These are phyloP conservation scores for Isabelozyma rhagii DNA, from an alignment of 805 yeast genomes.

Conservation along the genomic window DNA sequence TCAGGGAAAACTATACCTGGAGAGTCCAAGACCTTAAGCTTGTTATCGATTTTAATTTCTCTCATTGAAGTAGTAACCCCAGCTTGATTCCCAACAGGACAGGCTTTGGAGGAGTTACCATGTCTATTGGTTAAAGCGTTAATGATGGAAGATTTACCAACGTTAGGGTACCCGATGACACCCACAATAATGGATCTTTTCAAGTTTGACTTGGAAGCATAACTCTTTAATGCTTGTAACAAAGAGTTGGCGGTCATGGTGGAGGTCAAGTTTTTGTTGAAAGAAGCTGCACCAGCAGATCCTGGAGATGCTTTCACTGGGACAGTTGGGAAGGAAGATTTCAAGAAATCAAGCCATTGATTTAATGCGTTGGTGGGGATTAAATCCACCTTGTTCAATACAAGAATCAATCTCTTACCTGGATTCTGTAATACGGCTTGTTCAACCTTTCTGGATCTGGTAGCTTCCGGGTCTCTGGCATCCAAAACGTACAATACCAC, in stretches of 20 bases:
- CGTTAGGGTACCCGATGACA: constrained; percentile 96
- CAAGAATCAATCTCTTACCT: constrained; percentile 78
- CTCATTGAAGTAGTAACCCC: constrained; percentile 93
- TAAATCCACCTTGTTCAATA: constrained; percentile 89
- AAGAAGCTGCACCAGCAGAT: constrained; percentile 64
- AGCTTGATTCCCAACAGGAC: constrained; percentile 97
- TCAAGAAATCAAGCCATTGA: constrained; percentile 78
- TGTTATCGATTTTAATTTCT: constrained; percentile 88
- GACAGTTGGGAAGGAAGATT: constrained; percentile 84
- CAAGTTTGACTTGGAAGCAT: constrained; percentile 77
- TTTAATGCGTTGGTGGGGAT: constrained; percentile 82
- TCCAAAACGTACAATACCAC: constrained; percentile 91
- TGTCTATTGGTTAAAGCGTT: constrained; percentile 84
- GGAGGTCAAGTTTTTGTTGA: constrained; percentile 70
- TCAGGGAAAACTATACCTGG: constrained; percentile 98
- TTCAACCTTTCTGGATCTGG: constrained; percentile 89
- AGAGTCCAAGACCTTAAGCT: constrained; percentile 84
- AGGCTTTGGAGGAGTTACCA: constrained; percentile 67
- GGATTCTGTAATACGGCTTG: constrained; percentile 79
- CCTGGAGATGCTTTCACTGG: constrained; percentile 82
- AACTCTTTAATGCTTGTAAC: constrained; percentile 78
- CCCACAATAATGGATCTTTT: constrained; percentile 91
- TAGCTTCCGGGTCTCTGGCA: constrained; percentile 95
- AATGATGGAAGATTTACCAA: constrained; percentile 92
- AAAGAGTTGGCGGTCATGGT: constrained; percentile 70